A percentile compares a stretch with the other conserved stretches of the same genome.
These are phyloP conservation scores for Harringtonia aguacate DNA, from an alignment of 2,329 filamentous ascomycete species.

Conservation along the genomic window DNA sequence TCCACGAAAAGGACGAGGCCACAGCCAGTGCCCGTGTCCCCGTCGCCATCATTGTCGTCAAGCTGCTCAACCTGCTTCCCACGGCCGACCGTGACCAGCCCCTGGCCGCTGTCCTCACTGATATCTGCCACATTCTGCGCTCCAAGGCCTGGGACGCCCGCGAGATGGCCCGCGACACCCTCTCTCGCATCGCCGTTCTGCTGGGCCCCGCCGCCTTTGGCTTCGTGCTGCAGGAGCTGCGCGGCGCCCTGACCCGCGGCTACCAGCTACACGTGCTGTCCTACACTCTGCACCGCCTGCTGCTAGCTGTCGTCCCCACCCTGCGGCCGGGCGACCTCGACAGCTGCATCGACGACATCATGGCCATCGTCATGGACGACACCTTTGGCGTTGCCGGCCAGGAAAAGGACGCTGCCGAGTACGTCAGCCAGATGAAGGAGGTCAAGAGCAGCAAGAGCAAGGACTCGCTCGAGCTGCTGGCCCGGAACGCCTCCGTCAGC, in stretches of 20 bases:
- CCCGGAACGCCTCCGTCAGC: slow-evolving; percentile 67
- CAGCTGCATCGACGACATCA: slow-evolving; percentile 70
- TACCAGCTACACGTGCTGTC: slow-evolving; percentile 94
- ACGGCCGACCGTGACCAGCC: slow-evolving; percentile 59
- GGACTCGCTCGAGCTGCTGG: slow-evolving; percentile 90
- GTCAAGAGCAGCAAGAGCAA: slow-evolving; percentile 97
- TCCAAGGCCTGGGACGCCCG: slow-evolving; percentile 82
- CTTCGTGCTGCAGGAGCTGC: slow-evolving; percentile 86
- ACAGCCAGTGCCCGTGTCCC: slow-evolving; percentile 89
- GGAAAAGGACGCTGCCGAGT: slow-evolving; percentile 95
- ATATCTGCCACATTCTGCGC: slow-evolving; percentile 85
- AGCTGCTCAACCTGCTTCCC: slow-evolving; percentile 73
- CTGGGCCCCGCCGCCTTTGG: slow-evolving; percentile 76
- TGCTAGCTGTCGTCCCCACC: slow-evolving; percentile 60
- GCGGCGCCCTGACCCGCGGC: slow-evolving; percentile 70
- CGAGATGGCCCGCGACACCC: slow-evolving; percentile 81
- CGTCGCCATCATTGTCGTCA: slow-evolving; percentile 79
- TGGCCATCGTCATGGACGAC: slow-evolving; percentile 89
- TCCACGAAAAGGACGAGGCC: slow-evolving; percentile 90
- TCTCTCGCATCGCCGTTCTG: slow-evolving; percentile 71
- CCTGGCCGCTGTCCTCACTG: slow-evolving; percentile 75
- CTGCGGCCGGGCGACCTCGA: slow-evolving; percentile 76
- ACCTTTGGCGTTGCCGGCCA: slow-evolving; percentile 87
- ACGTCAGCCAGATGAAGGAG: slow-evolving; percentile 92
- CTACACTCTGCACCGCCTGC: slow-evolving; percentile 85